Base-by-base conservation (phyloP, 2,329 filamentous ascomycete genomes). In the Aspergillus persii region DNA sequence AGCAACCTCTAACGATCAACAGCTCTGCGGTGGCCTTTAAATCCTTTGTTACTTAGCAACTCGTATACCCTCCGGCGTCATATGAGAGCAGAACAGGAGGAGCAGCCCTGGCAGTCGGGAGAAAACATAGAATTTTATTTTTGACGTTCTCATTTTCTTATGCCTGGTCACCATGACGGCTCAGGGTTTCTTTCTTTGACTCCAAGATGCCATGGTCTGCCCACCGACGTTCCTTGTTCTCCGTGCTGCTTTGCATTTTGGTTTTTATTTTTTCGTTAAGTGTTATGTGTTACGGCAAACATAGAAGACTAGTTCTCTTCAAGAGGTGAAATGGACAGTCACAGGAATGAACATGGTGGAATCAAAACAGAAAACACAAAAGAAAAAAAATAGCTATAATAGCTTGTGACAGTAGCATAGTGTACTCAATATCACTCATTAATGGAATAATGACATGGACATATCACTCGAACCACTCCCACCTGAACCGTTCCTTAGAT, bases 21-120 rank as follows among this genome's bases (percentile, higher is more conserved):
- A 75, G 73, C 71, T 75, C 63, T 78, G 76, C 66, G 76, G 76
- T 72, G 74, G 75, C 63, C 66, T 72, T 55, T 77, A 76, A 71
- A 71, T 68, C 63, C 58, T 63, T 69, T 71, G 68, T 62, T 61
- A 67, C 66, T 76, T 74, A 71, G 71, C 72, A 69, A 23, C 68
- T 72, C 67, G 70, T 74, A 76, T 76, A 76, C 73, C 74, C 74
- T 70, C 66, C 67, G 72, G 73, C 72, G 71, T 75, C 69, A 67
- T 69, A 67, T 68, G 70, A 70, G 71, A 68, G 69, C 70, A 61
- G 69, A 70, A 69, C 67, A n/a, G 68, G 36, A 66, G 63, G 66
- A 70, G 69, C 69, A 66, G 70, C 70, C 71, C n/a, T 72, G 70
- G 73, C 66, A 70, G 58, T 65, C 67, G 67, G 68, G 68, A 71